A percentile compares a stretch with the other conserved stretches of the same genome.
Evolutionary conservation across 1,284 basidiomycete species (phyloP).

Genomic region (Phellinidium pouzarii): DNA sequence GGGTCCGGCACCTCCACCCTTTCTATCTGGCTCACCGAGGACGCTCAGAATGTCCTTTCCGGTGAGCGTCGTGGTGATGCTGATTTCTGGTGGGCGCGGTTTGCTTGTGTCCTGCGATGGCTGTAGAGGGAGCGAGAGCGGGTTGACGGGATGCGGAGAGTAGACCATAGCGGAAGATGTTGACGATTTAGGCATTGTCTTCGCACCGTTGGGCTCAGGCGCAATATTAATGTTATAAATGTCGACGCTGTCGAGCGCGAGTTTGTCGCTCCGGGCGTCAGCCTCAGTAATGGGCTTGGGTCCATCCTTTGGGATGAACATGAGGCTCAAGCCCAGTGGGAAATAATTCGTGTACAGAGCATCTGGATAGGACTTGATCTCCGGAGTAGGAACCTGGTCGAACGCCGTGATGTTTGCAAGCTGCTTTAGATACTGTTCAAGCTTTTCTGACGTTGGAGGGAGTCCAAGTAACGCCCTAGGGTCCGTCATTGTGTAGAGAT

Average conservation of each 20-base stretch:
- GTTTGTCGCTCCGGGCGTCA: conserved; percentile 36
- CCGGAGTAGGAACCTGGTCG: conserved; percentile 33
- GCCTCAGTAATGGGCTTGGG: conserved; percentile 51
- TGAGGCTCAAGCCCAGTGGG: conserved; percentile 69
- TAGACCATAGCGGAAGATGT: conserved; percentile 41
- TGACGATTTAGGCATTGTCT: conserved; percentile 25
- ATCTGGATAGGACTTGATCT: conserved; percentile 75
- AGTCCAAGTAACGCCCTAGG: conserved; percentile 29
- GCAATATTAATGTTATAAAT: conserved; percentile 60
- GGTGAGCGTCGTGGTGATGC: conserved; percentile 44
- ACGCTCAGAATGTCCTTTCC: conserved; percentile 70
- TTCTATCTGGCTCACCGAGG: conserved; percentile 79
- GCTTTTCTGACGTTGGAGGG: conserved; percentile 37
- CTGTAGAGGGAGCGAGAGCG: conserved; percentile 39
- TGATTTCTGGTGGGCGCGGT: conserved; percentile 35
- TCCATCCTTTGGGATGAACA: conserved; percentile 53
- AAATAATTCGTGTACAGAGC: conserved; percentile 82
- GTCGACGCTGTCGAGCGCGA: conserved; percentile 68
- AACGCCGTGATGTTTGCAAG: conserved; percentile 28
- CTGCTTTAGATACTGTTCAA: conserved; percentile 38
- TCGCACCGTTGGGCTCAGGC: conserved; percentile 24
- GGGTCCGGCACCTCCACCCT: conserved; percentile 79
- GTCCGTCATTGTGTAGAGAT: background rate
- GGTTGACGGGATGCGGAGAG: conserved; percentile 46
- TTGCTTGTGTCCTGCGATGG: conserved; percentile 33